Base-by-base conservation (phyloP, 768 basidiomycete species). In the Lactarius deliciosus region DNA sequence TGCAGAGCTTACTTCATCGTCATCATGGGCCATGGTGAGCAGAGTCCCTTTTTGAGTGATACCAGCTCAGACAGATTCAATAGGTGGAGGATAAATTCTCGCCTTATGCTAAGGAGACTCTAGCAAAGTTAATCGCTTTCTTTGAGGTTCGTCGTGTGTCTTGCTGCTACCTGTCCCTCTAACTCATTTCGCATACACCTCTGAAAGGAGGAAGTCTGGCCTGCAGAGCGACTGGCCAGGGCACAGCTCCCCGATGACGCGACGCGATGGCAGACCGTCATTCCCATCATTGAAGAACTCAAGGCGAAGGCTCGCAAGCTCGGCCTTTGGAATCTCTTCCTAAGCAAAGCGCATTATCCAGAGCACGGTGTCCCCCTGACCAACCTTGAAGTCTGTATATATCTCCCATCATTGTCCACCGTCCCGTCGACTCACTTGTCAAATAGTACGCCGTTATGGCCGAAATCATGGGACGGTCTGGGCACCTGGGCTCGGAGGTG, bases 301-400 rank as follows among this genome's bases (percentile, higher is more conserved):
- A 97, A 98, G 79, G 81, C 73, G 68, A 93, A 91, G 76, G 97
- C 96, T 0, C 92, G 88, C 79, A 84, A 85, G 73, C 85, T 87
- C 32, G 97, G 97, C 3, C 82, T 99, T 45, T 99, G 97, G 97
- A 98, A 98, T 75, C 82, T 99, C 43, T 98, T 98, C 82, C 81
- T 98, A 69, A 94, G 92, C 84, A 94, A 94, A 78, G 83, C 86
- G 34, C 96, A 97, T 74, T 98, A 96, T 75, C 95, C 94, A 9
- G 81, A 91, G 70, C 83, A 86, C 73, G 96, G 96, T 50, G 90
- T 94, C 6, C 89, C 90, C n/a, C 81, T 98, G 70, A 89, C 88
- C 18, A 98, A 98, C 77, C 82, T 99, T 56, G 97, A 99, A 83
- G 94, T 94, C 69, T 55, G 82, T 38, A 38, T 38, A 11, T n/a